Evolutionary conservation across 495 filamentous ascomycete species (phyloP), one percentile per base, ranked within the genome.

Genomic region (Lophium mytilinum): DNA sequence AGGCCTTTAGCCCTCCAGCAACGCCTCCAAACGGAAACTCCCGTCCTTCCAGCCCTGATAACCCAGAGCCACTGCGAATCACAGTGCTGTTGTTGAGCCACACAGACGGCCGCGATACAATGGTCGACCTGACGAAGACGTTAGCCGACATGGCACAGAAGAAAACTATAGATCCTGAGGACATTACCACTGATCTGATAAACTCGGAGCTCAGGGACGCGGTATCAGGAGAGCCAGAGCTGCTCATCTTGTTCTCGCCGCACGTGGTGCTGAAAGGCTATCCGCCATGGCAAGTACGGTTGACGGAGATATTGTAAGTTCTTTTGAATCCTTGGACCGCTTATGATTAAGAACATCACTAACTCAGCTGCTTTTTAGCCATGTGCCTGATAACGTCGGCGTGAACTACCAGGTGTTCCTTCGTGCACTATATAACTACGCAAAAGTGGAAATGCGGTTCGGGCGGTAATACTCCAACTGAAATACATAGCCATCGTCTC

Each of bases 361-460:
- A 17, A 48, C n/a, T 1, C 11, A 19, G 30, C 17, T 11, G 30
- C 17, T 11, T 17, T 12, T 17, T 10, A 76, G 72, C 68, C 78
- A 85, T 62, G 75, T 85, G 14, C 77, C 76, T 57, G 86, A 90
- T 62, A 84, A 87, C 68, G 72, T 79, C 34, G 83, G 83, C 0
- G 92, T 97, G 14, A 90, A 88, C 52, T 98, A 98, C 70, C 91
- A 95, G 67, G 85, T 94, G 9, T 98, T 97, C 66, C 78, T 96
- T 50, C 73, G 86, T 40, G 90, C 83, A 1, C 69, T 98, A 65
- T 84, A 88, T 71, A 87, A 84, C 53, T 98, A 78, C 73, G 88
- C 89, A 6, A 84, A 86, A 56, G 92, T 89, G 24, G 83, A 94
- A 64, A 91, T 97, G 81, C 82, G 89, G 37, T 84, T 91, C 67